Evolutionary conservation across 495 filamentous ascomycete genomes (phyloP).

Genomic region (Podospora didyma): DNA sequence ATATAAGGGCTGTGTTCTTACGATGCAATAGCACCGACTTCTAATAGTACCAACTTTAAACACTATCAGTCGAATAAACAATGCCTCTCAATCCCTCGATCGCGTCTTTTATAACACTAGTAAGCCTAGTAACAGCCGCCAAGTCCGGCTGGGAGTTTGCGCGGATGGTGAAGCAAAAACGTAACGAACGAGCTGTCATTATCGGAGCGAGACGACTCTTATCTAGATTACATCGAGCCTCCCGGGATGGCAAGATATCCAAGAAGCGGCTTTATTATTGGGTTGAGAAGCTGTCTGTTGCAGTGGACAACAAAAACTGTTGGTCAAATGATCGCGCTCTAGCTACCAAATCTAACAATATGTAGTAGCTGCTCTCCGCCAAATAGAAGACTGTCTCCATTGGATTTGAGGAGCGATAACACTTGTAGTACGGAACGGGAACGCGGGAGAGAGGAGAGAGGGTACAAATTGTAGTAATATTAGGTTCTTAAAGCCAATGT

Average conservation of each 20-base stretch:
- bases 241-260: neutral
- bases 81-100: neutral
- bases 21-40: no score
- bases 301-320: neutral
- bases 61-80: neutral
- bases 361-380: neutral
- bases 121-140: neutral
- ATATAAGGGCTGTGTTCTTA: no score
- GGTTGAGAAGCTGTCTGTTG: neutral
- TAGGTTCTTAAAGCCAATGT: no score
- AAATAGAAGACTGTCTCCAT: neutral
- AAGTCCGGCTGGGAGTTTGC: neutral
- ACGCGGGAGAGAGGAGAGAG: no score
- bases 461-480: no score
- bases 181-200: neutral
- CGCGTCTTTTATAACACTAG: neutral
- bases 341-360: neutral
- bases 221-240: neutral
- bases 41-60: no score
- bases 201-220: neutral
- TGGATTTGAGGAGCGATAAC: neutral
- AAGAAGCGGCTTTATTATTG: neutral
- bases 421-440: no score
- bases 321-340: neutral
- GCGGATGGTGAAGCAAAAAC: neutral